Conservation (phyloP, 2,329 filamentous ascomycete species). For the Fusarium palustre region DNA sequence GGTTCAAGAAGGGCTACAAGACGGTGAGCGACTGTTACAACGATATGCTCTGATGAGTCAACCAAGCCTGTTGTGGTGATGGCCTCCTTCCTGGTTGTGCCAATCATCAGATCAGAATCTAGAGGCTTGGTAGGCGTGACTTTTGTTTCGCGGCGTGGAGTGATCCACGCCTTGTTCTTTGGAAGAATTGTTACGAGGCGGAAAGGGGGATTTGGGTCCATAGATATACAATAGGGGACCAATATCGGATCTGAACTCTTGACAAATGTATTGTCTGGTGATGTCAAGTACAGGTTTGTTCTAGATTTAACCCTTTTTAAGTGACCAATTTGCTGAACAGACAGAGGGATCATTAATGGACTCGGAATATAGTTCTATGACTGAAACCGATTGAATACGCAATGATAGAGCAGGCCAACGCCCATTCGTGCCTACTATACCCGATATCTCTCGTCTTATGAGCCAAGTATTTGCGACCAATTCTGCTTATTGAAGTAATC, state of each 20-base stretch:
- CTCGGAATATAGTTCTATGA: neutral
- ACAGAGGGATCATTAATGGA: neutral
- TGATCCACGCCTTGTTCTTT: neutral
- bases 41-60: neutral
- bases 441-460: neutral
- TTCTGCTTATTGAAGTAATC: slow-evolving; percentile 34
- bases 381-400: neutral
- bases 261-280: neutral
- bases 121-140: neutral
- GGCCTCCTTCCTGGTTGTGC: neutral
- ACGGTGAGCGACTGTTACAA: neutral
- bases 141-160: neutral
- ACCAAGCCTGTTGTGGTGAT: neutral
- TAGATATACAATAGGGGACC: neutral
- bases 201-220: neutral
- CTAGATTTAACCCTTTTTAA: neutral
- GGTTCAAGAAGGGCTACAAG: neutral
- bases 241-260: neutral
- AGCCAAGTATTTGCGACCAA: slow-evolving; percentile 20
- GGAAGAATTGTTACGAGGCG: no score
- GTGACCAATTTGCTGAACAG: neutral
- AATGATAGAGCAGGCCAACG: neutral
- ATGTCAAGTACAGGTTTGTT: no score
- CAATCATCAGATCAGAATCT: neutral
- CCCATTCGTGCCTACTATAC: no score